These are phyloP conservation scores for Trypanosoma cruzi DNA, from an alignment of 208 protist species.

Conservation along the genomic window DNA sequence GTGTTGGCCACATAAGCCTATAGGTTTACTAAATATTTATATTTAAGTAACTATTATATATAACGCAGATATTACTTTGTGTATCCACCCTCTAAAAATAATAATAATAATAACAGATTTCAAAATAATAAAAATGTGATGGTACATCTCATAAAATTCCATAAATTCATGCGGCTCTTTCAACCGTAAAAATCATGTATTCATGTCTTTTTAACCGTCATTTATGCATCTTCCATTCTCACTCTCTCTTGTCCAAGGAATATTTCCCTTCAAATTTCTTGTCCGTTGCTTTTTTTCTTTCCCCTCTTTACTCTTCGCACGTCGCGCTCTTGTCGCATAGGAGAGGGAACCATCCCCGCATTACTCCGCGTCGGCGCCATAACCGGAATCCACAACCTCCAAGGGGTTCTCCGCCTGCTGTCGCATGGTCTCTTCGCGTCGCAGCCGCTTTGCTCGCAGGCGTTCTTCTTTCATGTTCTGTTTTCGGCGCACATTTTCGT, in stretches of 20 bases:
- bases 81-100: no score
- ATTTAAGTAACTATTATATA: conserved; percentile 24
- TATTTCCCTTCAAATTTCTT: conserved; percentile 2
- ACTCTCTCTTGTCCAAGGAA: conserved; percentile 19
- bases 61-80: no score
- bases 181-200: not conserved
- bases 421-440: conserved; percentile 56
- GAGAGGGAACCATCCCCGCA: not conserved
- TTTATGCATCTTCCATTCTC: not conserved
- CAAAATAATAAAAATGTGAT: no score
- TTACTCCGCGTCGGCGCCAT: conserved; percentile 58
- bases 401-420: conserved; percentile 75
- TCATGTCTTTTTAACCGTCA: not conserved
- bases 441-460: conserved; percentile 62
- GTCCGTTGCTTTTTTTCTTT: conserved; percentile 17
- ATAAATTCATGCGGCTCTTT: not conserved
- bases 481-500: conserved; percentile 84
- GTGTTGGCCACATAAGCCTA: not conserved
- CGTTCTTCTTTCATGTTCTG: conserved; percentile 49
- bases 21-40: conserved; percentile 5
- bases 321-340: not conserved
- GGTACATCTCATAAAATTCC: not conserved
- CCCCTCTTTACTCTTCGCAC: not conserved
- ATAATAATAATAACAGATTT: no score
- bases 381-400: conserved; percentile 61